phyloP scores from a whole-genome alignment of 2,329 filamentous ascomycete species.

The Pyrenophora graminea region DNA sequence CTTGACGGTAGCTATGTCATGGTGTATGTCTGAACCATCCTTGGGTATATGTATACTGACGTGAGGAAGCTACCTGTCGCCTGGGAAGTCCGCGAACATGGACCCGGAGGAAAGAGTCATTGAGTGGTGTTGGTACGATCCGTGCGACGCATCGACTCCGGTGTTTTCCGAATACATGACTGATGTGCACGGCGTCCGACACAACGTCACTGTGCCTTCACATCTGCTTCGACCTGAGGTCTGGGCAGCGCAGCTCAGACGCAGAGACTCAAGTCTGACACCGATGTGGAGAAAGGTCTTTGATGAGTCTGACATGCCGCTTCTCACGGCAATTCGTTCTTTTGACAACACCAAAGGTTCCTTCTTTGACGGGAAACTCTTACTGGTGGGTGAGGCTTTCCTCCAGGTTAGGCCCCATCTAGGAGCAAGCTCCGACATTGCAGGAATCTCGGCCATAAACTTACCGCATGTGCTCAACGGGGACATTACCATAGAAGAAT shows the following conservation, averaged over 20 bases:
- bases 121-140: conserved; percentile 54
- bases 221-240: conserved; percentile 41
- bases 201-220: conserved; percentile 48
- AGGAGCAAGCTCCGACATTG: conserved; percentile 51
- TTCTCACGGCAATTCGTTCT: conserved; percentile 52
- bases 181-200: conserved; percentile 42
- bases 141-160: conserved; percentile 37
- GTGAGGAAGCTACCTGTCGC: conserved; percentile 44
- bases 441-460: conserved; percentile 46
- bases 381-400: conserved; percentile 53
- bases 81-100: conserved; percentile 43
- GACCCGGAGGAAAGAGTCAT: conserved; percentile 43
- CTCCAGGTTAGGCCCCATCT: conserved; percentile 51
- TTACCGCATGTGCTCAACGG: conserved; percentile 44
- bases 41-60: background rate
- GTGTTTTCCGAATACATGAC: conserved; percentile 49
- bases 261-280: conserved; percentile 32
- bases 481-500: conserved; percentile 34
- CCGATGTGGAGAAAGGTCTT: conserved; percentile 48
- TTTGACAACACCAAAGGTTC: conserved; percentile 37
- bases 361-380: conserved; percentile 46
- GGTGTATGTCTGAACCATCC: background rate
- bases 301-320: conserved; percentile 40
- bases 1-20: conserved; percentile 12
- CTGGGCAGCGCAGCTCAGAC: conserved; percentile 37